Conservation (phyloP, 2,329 filamentous ascomycete species). For the Alternaria sp. region DNA sequence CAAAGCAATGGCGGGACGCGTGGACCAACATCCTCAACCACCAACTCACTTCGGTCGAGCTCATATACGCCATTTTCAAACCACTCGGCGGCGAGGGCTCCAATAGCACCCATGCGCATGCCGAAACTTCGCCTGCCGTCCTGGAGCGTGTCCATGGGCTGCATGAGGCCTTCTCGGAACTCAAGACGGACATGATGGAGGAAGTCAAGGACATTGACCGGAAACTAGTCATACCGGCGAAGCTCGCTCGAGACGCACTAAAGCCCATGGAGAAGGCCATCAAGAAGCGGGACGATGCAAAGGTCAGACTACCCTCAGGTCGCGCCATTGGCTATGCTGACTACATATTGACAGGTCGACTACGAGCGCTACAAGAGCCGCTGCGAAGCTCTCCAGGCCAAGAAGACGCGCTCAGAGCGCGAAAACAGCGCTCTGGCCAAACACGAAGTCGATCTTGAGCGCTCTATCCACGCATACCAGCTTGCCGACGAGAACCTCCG, state of each 20-base stretch:
- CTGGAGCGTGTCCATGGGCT: conserved; percentile 71
- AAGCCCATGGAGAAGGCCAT: conserved; percentile 81
- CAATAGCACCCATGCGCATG: conserved; percentile 57
- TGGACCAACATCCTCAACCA: conserved; percentile 77
- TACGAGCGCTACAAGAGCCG: conserved; percentile 80
- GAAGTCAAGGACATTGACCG: conserved; percentile 76
- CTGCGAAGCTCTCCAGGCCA: conserved; percentile 73
- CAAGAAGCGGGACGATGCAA: conserved; percentile 83
- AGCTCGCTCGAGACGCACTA: conserved; percentile 72
- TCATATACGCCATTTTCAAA: conserved; percentile 77
- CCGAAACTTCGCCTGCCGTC: conserved; percentile 68
- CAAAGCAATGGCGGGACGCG: conserved; percentile 78
- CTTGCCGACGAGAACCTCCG: conserved; percentile 78
- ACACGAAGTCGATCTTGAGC: conserved; percentile 73
- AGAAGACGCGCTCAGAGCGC: conserved; percentile 73
- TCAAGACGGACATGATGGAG: conserved; percentile 74
- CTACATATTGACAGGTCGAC: conserved; percentile 65
- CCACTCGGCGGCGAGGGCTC: conserved; percentile 74
- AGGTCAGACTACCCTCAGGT: conserved; percentile 54
- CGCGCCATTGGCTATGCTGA: conserved; percentile 15
- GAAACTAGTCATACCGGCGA: conserved; percentile 73
- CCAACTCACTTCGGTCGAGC: conserved; percentile 71
- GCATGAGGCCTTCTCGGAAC: conserved; percentile 72
- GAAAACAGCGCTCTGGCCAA: conserved; percentile 76
- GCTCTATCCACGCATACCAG: conserved; percentile 75